Percentiles rank a stretch among this genome's conserved stretches.
phyloP scores from a whole-genome alignment of 2,329 filamentous ascomycete genomes.

The Nothomitra cinnamomea region DNA sequence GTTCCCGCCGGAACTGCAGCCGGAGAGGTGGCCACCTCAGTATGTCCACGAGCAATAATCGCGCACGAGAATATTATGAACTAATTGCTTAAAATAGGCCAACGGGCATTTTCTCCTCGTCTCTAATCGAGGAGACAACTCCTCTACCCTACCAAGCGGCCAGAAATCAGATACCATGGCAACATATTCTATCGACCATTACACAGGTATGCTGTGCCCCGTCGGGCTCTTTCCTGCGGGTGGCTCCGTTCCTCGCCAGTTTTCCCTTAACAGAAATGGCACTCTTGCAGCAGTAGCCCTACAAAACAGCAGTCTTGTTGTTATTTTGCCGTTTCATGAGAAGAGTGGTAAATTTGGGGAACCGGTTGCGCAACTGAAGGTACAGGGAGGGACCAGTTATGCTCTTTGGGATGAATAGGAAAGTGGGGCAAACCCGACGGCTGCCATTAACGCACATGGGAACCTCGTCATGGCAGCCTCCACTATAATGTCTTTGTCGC shows the following conservation, averaged over 20 bases:
- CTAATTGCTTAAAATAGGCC: not conserved
- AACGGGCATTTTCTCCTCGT: not conserved
- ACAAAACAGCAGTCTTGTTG: slow-evolving; percentile 25
- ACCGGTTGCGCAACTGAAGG: not conserved
- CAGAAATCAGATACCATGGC: slow-evolving; percentile 23
- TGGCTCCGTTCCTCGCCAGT: slow-evolving; percentile 29
- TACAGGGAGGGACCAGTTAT: not conserved
- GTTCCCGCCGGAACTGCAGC: too few species aligned
- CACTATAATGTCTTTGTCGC: too few species aligned
- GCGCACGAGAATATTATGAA: not conserved
- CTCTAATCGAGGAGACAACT: slow-evolving; percentile 2
- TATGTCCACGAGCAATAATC: slow-evolving; percentile 8
- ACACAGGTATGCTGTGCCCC: slow-evolving; percentile 24
- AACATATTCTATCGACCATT: slow-evolving; percentile 19
- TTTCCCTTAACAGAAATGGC: slow-evolving; percentile 28
- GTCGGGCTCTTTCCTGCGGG: slow-evolving; percentile 28
- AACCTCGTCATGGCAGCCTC: too few species aligned
- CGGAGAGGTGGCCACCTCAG: slow-evolving; percentile 33
- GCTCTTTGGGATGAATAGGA: not conserved
- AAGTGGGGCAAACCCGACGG: too few species aligned
- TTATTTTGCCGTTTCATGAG: slow-evolving; percentile 25
- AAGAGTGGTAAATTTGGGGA: slow-evolving; percentile 18
- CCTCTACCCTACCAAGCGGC: slow-evolving; percentile 18
- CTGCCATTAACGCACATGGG: too few species aligned
- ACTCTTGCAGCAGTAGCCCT: slow-evolving; percentile 28